Conservation (phyloP, 202 grass and related monocot species). For the Cymbopogon flexuosus region DNA sequence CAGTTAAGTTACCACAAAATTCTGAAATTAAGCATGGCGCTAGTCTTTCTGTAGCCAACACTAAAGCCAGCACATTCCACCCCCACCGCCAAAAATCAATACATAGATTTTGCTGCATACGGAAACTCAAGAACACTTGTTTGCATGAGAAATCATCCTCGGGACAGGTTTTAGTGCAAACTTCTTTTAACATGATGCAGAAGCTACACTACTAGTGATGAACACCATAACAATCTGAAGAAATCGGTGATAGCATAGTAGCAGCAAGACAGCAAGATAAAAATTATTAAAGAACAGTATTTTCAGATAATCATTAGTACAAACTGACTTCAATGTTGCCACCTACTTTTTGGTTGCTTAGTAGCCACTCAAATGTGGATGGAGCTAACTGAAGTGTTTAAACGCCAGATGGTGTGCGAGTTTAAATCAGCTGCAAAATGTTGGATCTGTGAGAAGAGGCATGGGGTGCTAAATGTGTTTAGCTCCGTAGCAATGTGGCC, state of each 20-base stretch:
- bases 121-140: background rate
- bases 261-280: background rate
- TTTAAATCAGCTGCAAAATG: background rate
- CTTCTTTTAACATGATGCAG: background rate
- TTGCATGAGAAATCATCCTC: background rate
- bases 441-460: background rate
- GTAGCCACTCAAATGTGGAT: background rate
- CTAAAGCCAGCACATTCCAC: background rate
- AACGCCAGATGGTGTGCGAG: background rate
- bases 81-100: slow-evolving; percentile 12
- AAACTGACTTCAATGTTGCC: background rate
- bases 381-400: background rate
- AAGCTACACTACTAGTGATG: background rate
- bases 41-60: background rate
- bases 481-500: too few species aligned
- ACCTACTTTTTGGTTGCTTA: background rate
- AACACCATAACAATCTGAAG: background rate
- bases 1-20: background rate
- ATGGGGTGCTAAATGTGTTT: background rate
- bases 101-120: background rate
- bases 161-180: background rate
- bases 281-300: background rate
- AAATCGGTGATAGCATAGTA: background rate
- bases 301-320: background rate
- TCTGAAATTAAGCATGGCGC: background rate